Conservation (phyloP, 176 grass and related monocot genomes). For the Oryza glaberrima region DNA sequence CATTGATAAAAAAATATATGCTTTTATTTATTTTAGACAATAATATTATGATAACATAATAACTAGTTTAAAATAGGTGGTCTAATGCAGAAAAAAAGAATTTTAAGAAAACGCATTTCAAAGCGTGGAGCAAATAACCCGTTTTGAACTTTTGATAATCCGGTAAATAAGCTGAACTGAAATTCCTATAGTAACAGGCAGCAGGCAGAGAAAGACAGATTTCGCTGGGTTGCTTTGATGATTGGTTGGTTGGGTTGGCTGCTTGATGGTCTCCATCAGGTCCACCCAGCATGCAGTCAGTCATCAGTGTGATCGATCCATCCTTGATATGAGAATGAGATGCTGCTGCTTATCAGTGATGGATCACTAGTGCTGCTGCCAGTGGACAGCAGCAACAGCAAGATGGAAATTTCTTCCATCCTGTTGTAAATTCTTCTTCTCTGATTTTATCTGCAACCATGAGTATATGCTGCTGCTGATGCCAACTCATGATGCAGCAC, state of each 20-base stretch:
- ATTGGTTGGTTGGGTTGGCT: background rate
- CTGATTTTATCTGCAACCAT: background rate
- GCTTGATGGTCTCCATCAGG: conserved; percentile 23
- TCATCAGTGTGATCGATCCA: background rate
- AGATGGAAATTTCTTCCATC: background rate
- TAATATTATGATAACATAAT: too few relatives aligned
- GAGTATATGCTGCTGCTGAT: background rate
- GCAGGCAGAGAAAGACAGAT: background rate
- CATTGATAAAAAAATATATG: too few relatives aligned
- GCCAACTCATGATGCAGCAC: background rate
- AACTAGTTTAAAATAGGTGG: too few relatives aligned
- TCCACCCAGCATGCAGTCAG: background rate
- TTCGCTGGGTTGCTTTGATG: background rate
- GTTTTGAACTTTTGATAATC: too few relatives aligned
- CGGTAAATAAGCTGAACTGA: background rate
- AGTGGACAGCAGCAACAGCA: background rate
- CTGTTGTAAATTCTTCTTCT: too few relatives aligned
- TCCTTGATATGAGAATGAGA: background rate
- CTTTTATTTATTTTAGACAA: too few relatives aligned
- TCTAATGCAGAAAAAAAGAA: too few relatives aligned
- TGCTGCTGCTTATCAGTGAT: background rate
- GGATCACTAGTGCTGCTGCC: background rate
- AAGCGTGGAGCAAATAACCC: too few relatives aligned
- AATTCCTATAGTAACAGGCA: background rate
- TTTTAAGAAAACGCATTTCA: too few relatives aligned